Conservation (phyloP, 2,329 filamentous ascomycete species). For the Diaporthe ilicicola region DNA sequence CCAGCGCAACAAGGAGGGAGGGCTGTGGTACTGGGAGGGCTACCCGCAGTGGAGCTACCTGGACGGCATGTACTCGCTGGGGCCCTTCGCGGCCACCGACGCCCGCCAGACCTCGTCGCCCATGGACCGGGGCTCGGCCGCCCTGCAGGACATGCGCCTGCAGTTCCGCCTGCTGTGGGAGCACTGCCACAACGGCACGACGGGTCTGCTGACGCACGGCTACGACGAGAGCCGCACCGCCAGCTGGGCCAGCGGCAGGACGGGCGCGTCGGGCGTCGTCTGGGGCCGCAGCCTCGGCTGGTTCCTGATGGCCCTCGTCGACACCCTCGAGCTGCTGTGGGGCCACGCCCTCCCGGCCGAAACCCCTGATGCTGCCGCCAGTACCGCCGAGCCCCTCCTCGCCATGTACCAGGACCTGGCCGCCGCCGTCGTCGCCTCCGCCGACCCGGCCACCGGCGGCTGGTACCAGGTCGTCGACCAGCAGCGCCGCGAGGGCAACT, state of each 20-base stretch:
- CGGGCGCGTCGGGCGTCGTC: slow-evolving; percentile 58
- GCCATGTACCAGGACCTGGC: not conserved
- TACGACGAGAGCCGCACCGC: slow-evolving; percentile 58
- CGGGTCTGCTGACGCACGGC: slow-evolving; percentile 57
- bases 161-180: slow-evolving; percentile 54
- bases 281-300: slow-evolving; percentile 58
- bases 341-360: not conserved
- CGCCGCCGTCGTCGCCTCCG: not conserved
- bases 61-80: slow-evolving; percentile 57
- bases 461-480: slow-evolving; percentile 48
- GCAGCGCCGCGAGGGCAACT: slow-evolving; percentile 40
- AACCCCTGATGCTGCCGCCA: not conserved
- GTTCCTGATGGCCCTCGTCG: slow-evolving; percentile 42
- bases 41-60: slow-evolving; percentile 60
- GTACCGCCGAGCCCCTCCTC: not conserved
- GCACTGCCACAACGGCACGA: slow-evolving; percentile 48
- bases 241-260: slow-evolving; percentile 56
- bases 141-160: slow-evolving; percentile 51
- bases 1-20: slow-evolving; percentile 38
- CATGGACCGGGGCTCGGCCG: too few species aligned
- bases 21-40: slow-evolving; percentile 43
- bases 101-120: slow-evolving; percentile 42
- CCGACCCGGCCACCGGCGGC: slow-evolving; percentile 36
- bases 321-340: slow-evolving; percentile 43
- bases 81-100: slow-evolving; percentile 46